Conservation (phyloP, 306 rosid genomes). For the Cicer pinnatifidum region DNA sequence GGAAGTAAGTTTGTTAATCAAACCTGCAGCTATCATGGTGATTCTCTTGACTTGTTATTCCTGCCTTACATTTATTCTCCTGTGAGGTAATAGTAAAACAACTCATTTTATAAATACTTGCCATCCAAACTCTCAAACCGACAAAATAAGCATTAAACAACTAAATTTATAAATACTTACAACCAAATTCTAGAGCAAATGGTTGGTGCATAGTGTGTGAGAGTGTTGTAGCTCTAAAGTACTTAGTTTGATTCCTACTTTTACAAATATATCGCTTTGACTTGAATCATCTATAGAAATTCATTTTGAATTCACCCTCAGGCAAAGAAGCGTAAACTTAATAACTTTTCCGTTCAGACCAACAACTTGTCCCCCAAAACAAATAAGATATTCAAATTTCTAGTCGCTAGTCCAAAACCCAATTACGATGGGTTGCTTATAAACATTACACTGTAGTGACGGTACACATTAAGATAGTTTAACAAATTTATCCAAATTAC, state of each 20-base stretch:
- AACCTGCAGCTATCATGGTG: background rate
- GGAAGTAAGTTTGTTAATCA: slow-evolving; percentile 15
- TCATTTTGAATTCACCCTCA: background rate
- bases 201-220: too few relatives aligned
- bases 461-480: slow-evolving; percentile 36
- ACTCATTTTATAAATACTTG: background rate
- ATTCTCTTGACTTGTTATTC: background rate
- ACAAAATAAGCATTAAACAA: background rate
- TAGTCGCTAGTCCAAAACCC: slow-evolving; percentile 34
- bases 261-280: background rate
- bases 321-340: background rate
- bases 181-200: too few relatives aligned
- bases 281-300: slow-evolving; percentile 1
- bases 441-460: slow-evolving; percentile 32
- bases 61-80: slow-evolving; percentile 7
- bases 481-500: slow-evolving; percentile 36
- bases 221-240: too few relatives aligned
- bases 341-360: background rate
- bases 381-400: slow-evolving; percentile 12
- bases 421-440: slow-evolving; percentile 15
- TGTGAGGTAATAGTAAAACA: background rate
- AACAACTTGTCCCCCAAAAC: slow-evolving; percentile 4
- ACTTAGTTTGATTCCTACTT: too few relatives aligned
- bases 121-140: background rate
- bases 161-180: background rate